Base-by-base conservation (phyloP, 495 filamentous ascomycete genomes). In the Penicillium macrosclerotiorum region DNA sequence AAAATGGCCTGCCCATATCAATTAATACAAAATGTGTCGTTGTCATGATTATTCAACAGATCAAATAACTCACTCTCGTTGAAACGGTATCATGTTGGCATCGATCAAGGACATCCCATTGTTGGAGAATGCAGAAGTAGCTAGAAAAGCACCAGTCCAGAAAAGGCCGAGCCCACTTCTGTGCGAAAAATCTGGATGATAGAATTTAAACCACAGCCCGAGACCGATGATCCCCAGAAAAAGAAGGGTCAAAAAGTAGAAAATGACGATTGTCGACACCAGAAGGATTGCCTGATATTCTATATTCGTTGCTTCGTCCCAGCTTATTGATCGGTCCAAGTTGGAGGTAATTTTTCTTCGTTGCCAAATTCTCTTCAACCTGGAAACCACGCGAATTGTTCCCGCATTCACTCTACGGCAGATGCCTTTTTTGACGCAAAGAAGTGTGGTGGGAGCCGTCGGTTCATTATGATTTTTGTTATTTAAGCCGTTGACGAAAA, bases 91-190 rank as follows among this genome's bases (percentile, higher is more conserved):
- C 83, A 94, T 89, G 47, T 92, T 93, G 13, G 78, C 72, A 63
- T 92, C 86, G 27, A 94, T 67, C 22, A 95, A 78, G 14, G 80
- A 81, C 89, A 95, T 90, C 11, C 89, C 89, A n/a, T 77, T 83
- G 59, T 93, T 95, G 43, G 83, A 88, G 59, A 95, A 92, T 5
- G 87, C 86, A 37, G 84, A 89, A 13, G 64, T 60, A 9, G 64
- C 69, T 24, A 72, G 67, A 20, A 73, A 74, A 1, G 62, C 57
- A 0, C 69, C 69, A 3, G 63, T 61, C 65, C 64, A 73, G 38
- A 76, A 84, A n/a, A 86, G 79, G 41, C 83, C 78, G 29, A 86
- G 69, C 4, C 80, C 85, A 62, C 93, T 90, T 24, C 58, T 65
- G 9, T 65, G 62, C 1, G 88, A 68, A 23, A 79, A 61, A 36